Base-by-base conservation (phyloP, 257 asterid species). In the Nicotiana attenuata region DNA sequence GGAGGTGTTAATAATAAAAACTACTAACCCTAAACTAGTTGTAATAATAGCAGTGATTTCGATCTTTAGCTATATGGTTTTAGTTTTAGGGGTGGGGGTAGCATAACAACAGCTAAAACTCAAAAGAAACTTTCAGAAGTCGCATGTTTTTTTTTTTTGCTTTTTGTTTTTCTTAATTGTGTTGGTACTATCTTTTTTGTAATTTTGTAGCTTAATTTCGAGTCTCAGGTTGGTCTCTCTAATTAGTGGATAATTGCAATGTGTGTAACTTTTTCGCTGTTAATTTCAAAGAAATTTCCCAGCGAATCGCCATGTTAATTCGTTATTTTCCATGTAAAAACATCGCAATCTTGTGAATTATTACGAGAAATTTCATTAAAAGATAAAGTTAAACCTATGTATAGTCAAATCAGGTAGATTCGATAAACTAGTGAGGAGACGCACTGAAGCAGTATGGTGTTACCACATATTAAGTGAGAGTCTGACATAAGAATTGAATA, bases 1-100 rank as follows among this genome's bases (percentile, higher is more conserved):
- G 99, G 99, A 88, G 95, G 91, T 91, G 59, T 84, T 95, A 80
- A 78, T 22, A 47, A 67, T 66, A 24, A 47, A 22, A 73, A 20
- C 50, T 22, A 24, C 61, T 80, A 52, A 47, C 52, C 78, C 52
- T 50, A 45, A 68, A 20, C 45, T 52, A 47, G 82, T 33, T 33
- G 82, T 84, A 45, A 61, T 53, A 64, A 64, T 57, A 28, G 81
- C 57, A 78, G 65, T 14, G 57, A 28, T 47, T 17, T 24, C 24
- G n/a, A 38, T 31, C 28, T 22, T 63, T 33, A 64, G 73, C 64
- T 47, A 24, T 80, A 20, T 47, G 86, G 60, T 73, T 78, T 35
- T 77, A 71, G 85, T 60, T 73, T 81, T 84, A 80, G 81, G 66
- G 80, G 26, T 66, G 41, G 61, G 61, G 8, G 13, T 73, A 47